Evolutionary conservation across 2,329 filamentous ascomycete species (phyloP).

Genomic region (Tolypocladium tropicale): DNA sequence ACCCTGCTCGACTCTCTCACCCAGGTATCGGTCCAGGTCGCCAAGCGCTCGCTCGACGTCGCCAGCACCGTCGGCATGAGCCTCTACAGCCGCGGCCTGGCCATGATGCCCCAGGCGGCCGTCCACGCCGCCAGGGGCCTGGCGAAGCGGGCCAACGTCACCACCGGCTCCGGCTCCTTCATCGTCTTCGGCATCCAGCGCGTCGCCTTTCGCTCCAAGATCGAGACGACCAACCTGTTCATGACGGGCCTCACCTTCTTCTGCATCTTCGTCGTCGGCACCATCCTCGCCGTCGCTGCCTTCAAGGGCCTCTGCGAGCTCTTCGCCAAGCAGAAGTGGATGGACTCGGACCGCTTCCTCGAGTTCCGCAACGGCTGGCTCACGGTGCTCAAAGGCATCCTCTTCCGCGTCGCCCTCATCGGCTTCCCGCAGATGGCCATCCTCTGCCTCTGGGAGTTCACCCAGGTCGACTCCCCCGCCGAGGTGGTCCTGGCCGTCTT

Average conservation of each 20-base stretch:
- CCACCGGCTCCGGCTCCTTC: conserved; percentile 43
- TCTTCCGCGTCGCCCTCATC: conserved; percentile 83
- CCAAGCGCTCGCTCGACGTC: conserved; percentile 45
- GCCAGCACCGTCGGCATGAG: conserved; percentile 25
- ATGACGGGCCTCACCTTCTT: conserved; percentile 87
- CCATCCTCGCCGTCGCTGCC: conserved; percentile 58
- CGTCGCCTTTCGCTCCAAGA: conserved; percentile 65
- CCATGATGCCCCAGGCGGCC: conserved; percentile 37
- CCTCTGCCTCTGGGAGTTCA: conserved; percentile 89
- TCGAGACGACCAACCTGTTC: conserved; percentile 89
- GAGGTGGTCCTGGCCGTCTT: conserved; percentile 81
- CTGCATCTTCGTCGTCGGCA: conserved; percentile 68
- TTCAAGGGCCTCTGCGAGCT: conserved; percentile 79
- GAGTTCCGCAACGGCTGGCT: conserved; percentile 95
- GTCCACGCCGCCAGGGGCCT: conserved; percentile 24
- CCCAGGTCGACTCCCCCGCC: conserved; percentile 71
- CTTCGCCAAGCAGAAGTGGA: conserved; percentile 62
- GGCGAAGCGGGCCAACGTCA: conserved; percentile 44
- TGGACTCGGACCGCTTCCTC: conserved; percentile 76
- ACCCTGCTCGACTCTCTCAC: conserved; percentile 65
- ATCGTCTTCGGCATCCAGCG: conserved; percentile 75
- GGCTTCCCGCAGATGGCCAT: conserved; percentile 87
- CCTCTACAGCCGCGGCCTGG: conserved; percentile 44
- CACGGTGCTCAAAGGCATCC: conserved; percentile 83
- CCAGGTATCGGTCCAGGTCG: conserved; percentile 72